Evolutionary conservation across 2,329 filamentous ascomycete species (phyloP).

Genomic region (Colletotrichum tamarilloi): DNA sequence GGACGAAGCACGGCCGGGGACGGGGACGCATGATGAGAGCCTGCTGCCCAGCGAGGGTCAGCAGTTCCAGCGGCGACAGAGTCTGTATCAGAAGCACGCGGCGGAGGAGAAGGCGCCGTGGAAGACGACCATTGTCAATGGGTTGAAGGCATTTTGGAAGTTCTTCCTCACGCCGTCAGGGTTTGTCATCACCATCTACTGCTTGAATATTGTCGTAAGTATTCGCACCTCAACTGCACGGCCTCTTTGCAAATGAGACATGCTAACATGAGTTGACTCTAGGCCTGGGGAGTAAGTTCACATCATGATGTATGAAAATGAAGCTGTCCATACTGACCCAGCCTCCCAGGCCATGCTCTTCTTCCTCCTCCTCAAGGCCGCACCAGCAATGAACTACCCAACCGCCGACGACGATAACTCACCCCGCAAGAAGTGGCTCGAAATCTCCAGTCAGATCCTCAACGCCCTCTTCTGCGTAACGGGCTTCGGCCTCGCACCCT

Average conservation of each 20-base stretch:
- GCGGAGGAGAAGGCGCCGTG: conserved; percentile 39
- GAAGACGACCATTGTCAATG: conserved; percentile 40
- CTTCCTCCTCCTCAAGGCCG: conserved; percentile 42
- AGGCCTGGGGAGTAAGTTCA: conserved; percentile 42
- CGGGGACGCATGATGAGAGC: neutral
- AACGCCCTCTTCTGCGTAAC: conserved; percentile 90
- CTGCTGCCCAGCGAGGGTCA: neutral
- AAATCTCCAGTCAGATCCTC: conserved; percentile 35
- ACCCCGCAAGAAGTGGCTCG: conserved; percentile 37
- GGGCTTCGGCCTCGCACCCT: conserved; percentile 85
- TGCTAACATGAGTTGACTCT: conserved; percentile 7
- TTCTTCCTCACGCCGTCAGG: conserved; percentile 43
- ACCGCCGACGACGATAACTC: conserved; percentile 36
- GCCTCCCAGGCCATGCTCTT: conserved; percentile 42
- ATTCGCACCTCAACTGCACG: too few relatives aligned
- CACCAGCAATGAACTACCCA: conserved; percentile 38
- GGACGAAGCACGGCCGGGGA: neutral
- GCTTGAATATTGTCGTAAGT: conserved; percentile 44
- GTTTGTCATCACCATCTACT: conserved; percentile 44
- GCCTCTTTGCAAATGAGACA: neutral
- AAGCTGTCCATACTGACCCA: neutral
- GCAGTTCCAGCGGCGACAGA: conserved; percentile 36
- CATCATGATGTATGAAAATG: neutral
- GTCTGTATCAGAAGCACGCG: conserved; percentile 38
- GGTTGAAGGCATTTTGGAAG: conserved; percentile 43